Evolutionary conservation across 129 eudicot genomes (phyloP), one percentile per base, ranked within the genome.

Genomic region (Lactuca sativa): DNA sequence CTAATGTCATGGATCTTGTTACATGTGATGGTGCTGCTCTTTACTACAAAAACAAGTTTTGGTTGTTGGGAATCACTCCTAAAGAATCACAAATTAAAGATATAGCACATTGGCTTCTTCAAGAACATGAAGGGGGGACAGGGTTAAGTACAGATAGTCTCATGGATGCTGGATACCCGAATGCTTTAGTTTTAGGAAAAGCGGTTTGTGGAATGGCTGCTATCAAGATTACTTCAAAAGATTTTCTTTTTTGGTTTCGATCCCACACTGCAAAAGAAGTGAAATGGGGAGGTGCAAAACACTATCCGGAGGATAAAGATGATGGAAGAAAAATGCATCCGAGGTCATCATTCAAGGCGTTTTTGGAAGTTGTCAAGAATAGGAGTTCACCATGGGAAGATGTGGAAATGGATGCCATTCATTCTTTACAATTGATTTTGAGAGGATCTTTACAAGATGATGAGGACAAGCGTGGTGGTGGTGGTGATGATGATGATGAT

Each of bases 231-330:
- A 83, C 84, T 33, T 78, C 87, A 0, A 82, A 71, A 60, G 95
- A 91, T 73, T 83, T 83, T 33, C 82, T 91, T 11, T 88, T 91
- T 61, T 91, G 97, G 95, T 91, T 88, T 44, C 89, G 97, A 33
- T 88, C 97, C 30, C 95, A 91, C 37, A 80, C 95, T 3, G 95
- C 92, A 0, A 91, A 91, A 67, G 92, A 91, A 77, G 72, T 91
- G 54, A 88, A 88, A 80, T 91, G 97, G 97, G 95, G 95, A 25
- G 95, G 97, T 70, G 95, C 97, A 32, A 91, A 91, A 75, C 90
- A 91, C 11, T 84, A 87, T 54, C 97, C 95, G 18, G 85, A 40
- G 36, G 95, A 88, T 38, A 85, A 80, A 43, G 97, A 91, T 30
- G 95, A 88, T 15, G 82, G 81, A 31, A 83, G 92, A 74, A 88